Evolutionary conservation across 2,329 filamentous ascomycete species (phyloP), one percentile per base, ranked within the genome.

Genomic region (Fusarium sp.): DNA sequence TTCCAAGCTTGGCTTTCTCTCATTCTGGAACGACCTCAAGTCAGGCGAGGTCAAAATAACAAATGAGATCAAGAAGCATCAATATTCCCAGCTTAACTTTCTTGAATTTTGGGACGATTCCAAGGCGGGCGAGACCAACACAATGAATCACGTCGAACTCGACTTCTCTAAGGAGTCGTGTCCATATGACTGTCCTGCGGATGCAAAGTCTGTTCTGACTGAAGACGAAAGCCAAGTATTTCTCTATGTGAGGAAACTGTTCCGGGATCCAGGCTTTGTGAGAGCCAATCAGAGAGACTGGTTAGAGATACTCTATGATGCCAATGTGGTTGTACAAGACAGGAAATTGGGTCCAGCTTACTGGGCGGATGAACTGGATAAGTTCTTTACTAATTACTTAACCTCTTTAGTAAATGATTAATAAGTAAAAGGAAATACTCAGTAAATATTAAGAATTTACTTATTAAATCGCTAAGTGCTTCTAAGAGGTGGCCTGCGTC

Each of bases 71-170:
- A 18, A 44, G 17, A 44, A 25, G 22, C 22, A 5, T 15, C 11
- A 44, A 9, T 27, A 13, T 0, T 4, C 17, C 11, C 7, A 45
- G 17, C 22, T 22, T 14, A 7, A 3, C 0, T 10, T 0, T 42
- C 14, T 42, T 0, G n/a, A 22, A 1, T 42, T 42, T 0, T 42
- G 39, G 14, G 39, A 10, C 0, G 8, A 42, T 42, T 11, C n/a
- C 14, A 3, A 10, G 14, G 0, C 39, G 0, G 0, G 14, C 0
- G 39, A 42, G 8, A 22, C 1, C 1, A 22, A 22, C 8, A 22
- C 14, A 4, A 42, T 7, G n/a, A 22, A 15, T 0, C 14, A 42
- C 1, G 0, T 0, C 14, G 39, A 17, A 22, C 14, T 42, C n/a
- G 39, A 42, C n/a, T 42, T 42, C 39, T 42, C 39, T 22, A 9